Conservation (phyloP, 371 early-diverging fungal genomes). For the Haplosporangium sp. region DNA sequence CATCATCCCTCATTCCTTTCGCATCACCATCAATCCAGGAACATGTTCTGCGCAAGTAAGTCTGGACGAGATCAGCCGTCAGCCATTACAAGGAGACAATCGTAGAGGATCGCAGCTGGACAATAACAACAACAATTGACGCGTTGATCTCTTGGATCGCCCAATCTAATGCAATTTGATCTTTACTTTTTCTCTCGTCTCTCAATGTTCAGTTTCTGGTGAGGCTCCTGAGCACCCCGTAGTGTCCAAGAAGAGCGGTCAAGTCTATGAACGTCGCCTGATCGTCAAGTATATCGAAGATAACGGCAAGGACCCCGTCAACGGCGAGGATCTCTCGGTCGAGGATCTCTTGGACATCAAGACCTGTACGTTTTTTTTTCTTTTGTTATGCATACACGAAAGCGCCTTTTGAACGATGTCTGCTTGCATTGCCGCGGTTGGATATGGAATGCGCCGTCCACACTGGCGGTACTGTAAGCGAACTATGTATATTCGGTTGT, state of each 20-base stretch:
- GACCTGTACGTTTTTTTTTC: constrained; percentile 58
- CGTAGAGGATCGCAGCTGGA: not conserved
- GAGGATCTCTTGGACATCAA: constrained; percentile 87
- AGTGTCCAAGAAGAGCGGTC: constrained; percentile 84
- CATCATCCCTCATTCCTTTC: constrained; percentile 2
- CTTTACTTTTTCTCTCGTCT: not conserved
- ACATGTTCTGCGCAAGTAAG: constrained; percentile 71
- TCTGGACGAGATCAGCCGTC: not conserved
- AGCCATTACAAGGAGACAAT: not conserved
- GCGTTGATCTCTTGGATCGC: not conserved
- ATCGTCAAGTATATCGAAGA: constrained; percentile 90
- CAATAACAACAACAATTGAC: not conserved
- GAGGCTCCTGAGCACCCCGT: constrained; percentile 91
- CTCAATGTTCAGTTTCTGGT: constrained; percentile 82
- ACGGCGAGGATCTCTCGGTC: constrained; percentile 76
- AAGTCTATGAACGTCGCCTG: constrained; percentile 87
- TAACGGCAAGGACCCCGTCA: constrained; percentile 85
- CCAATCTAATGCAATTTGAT: not conserved
- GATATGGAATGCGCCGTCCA: not conserved
- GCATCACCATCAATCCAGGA: constrained; percentile 13
- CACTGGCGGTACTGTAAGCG: not conserved
- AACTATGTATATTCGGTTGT: too few relatives aligned
- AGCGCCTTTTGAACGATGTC: too few relatives aligned
- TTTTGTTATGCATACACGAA: not conserved
- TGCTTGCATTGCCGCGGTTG: too few relatives aligned